Evolutionary conservation across 768 basidiomycete genomes (phyloP), one percentile per base, ranked within the genome.

Genomic region (Stropharia rugosoannulata): DNA sequence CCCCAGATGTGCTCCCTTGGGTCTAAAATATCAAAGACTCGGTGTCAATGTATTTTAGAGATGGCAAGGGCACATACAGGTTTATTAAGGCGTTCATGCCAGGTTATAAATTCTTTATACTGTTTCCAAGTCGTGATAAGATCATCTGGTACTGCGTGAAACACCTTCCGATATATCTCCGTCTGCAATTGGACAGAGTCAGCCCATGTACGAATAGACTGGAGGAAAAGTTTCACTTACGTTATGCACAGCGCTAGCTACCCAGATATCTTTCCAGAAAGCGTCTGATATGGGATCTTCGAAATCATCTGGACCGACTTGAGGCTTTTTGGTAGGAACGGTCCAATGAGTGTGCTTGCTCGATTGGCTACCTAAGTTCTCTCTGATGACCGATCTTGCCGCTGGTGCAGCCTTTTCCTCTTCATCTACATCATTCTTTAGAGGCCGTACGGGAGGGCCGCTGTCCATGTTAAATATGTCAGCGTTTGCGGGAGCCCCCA

Each of bases 101-200:
- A 80, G 5, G 77, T 70, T 44, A 88, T 73, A 63, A 91, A 98
- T 59, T 95, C 91, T 66, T 87, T 95, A 64, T 83, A 98, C 65
- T 93, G 90, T 65, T 95, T 95, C 96, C 96, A 99, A 0, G 95
- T 96, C 1, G 87, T 88, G 57, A 98, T 83, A 19, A 86, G 77
- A 68, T 99, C 95, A 68, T 98, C 96, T 5, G 97, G 96, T 51
- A 95, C 76, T 36, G 90, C 88, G 63, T 93, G 88, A 76, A 99
- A 99, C 3, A 98, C 94, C 67, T 91, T 95, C 53, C 95, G 87
- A 73, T 84, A 98, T 60, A 98, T 93, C 68, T 96, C 92, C 58
- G 96, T 99, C 94, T 95, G 49, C 12, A 51, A 32, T 40, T 35
- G 22, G 45, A 46, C 56, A 40, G 56, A 59, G 40, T 64, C 56